Base-by-base conservation (phyloP, 139 green algal genomes). In the Microglena sp. region DNA sequence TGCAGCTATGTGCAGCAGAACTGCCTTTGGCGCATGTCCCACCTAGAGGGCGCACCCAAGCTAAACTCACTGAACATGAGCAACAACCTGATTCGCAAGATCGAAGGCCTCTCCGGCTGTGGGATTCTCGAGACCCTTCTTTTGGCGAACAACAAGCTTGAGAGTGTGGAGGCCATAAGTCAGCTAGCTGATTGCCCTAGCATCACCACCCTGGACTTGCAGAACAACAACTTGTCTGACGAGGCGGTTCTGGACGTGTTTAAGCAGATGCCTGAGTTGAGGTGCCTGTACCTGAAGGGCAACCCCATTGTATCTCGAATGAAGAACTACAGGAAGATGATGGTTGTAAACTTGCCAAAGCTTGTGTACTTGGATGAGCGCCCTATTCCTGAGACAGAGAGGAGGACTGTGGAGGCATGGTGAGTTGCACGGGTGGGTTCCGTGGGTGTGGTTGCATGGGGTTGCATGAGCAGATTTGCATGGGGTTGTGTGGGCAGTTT, bases 341-440 rank as follows among this genome's bases (percentile, higher is more conserved):
- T 93, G 4, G 75, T 96, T 36, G 54, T 74, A 2, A 34, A 59
- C 4, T 65, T 93, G 11, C 75, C 77, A 0, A 62, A 32, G 2
- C 78, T 96, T 5, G 84, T 73, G 5, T 95, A 96, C 75, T 67
- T 96, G 29, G 89, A 96, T 56, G 89, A 95, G 55, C 71, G 89
- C 15, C 90, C 90, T 6, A 77, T 96, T 2, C 88, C 84, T 45
- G 79, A 90, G 4, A 50, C 81, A 34, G 89, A 96, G 73, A 66
- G 89, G 24, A 62, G 68, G 15, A 76, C 73, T 21, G 76, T 81
- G 1, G 75, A 88, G 53, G 88, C 88, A 2, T 96, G 88, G 88
- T 91, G 35, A 60, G 84, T 57, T 22, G 5, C 2, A 22, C 57
- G n/a, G n/a, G 30, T 29, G 22, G 15, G 18, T 24, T 50, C 15